These are phyloP conservation scores for Asterella californica DNA, from an alignment of 225 moss, liverwort and hornwort genomes.

Conservation along the genomic window DNA sequence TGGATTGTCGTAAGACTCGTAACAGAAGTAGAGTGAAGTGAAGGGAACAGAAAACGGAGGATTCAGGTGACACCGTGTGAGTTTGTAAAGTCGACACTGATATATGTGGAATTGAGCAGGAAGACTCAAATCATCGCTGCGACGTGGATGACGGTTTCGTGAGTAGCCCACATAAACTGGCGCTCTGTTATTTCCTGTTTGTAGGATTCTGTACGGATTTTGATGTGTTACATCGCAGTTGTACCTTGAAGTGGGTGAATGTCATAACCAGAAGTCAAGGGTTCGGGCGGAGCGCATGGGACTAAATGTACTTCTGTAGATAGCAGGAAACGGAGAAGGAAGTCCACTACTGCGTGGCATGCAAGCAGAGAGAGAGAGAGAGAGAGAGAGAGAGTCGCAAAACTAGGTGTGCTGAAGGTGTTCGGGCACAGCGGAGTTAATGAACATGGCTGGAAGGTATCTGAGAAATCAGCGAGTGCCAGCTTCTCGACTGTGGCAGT, in stretches of 20 bases:
- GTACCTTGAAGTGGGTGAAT: too few relatives aligned
- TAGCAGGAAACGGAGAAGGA: background rate
- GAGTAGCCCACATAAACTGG: background rate
- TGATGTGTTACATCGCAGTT: background rate
- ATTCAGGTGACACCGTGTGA: background rate
- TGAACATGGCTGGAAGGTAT: slow-evolving; percentile 26
- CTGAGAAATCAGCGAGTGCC: slow-evolving; percentile 24
- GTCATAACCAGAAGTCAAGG: background rate
- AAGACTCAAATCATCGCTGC: background rate
- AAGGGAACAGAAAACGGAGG: background rate
- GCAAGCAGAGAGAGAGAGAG: background rate
- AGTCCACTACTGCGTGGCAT: background rate
- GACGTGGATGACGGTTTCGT: background rate
- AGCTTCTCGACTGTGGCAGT: slow-evolving; percentile 30
- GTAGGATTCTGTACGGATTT: background rate
- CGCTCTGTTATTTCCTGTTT: background rate
- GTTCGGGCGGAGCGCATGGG: background rate
- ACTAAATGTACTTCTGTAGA: background rate
- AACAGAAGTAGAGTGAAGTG: background rate
- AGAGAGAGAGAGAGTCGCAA: background rate
- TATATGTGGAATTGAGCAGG: background rate
- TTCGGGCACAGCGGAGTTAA: background rate
- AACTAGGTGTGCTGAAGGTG: background rate
- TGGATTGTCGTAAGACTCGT: background rate
- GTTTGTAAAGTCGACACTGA: background rate